These are phyloP conservation scores for Salicornia ramosissima DNA, from an alignment of 148 eudicot species.

Conservation along the genomic window DNA sequence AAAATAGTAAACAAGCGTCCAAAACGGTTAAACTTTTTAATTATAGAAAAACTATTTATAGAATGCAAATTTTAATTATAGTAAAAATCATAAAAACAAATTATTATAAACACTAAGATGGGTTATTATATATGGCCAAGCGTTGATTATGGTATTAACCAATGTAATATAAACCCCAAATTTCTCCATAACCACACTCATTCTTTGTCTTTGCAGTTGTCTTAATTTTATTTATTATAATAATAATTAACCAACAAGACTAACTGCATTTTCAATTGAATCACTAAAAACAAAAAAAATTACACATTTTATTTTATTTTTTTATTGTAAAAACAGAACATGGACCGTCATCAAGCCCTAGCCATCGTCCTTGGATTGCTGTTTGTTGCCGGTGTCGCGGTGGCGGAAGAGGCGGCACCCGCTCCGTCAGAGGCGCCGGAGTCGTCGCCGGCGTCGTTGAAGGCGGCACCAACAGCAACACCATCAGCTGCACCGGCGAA, in stretches of 20 bases:
- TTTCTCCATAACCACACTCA: neutral
- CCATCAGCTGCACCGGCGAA: neutral
- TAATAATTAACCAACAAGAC: neutral
- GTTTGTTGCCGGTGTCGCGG: neutral
- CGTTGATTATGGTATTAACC: neutral
- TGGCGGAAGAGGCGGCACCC: neutral
- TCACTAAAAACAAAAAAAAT: neutral
- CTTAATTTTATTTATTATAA: neutral
- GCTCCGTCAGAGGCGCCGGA: neutral
- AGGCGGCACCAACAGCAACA: neutral
- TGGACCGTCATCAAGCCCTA: constrained; percentile 9
- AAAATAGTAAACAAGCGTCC: too few relatives aligned
- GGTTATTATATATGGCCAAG: too few relatives aligned
- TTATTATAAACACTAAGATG: too few relatives aligned
- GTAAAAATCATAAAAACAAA: too few relatives aligned
- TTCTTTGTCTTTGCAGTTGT: constrained; percentile 28
- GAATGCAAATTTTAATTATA: too few relatives aligned
- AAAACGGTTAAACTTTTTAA: too few relatives aligned
- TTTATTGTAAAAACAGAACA: neutral
- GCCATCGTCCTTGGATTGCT: neutral
- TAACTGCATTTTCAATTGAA: constrained; percentile 21
- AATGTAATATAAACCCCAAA: neutral
- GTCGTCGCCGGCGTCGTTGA: neutral
- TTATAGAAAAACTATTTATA: too few relatives aligned
- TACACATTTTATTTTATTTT: too few relatives aligned